A percentile compares a stretch with the other conserved stretches of the same genome.
phyloP scores from a whole-genome alignment of 2,329 filamentous ascomycete genomes.

The Aspergillus piperis region DNA sequence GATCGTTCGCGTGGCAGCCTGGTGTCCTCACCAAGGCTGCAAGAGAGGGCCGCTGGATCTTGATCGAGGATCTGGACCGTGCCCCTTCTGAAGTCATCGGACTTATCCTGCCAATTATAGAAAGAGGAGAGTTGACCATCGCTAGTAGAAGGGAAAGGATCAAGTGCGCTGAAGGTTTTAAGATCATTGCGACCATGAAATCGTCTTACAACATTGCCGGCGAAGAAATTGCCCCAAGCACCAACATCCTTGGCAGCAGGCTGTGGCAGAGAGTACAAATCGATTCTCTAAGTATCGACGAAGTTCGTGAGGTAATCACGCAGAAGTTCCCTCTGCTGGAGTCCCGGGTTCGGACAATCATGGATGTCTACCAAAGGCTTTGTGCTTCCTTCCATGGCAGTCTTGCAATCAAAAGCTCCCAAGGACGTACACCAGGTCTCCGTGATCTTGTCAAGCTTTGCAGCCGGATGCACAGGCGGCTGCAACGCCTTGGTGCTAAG shows the following conservation, averaged over 20 bases:
- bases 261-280: constrained; percentile 83
- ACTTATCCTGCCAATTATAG: constrained; percentile 86
- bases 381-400: constrained; percentile 42
- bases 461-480: constrained; percentile 67
- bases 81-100: constrained; percentile 95
- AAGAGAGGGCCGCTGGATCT: constrained; percentile 89
- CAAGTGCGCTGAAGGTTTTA: constrained; percentile 79
- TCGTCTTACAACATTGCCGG: constrained; percentile 66
- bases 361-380: constrained; percentile 57
- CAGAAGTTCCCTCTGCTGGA: constrained; percentile 69
- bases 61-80: constrained; percentile 95
- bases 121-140: constrained; percentile 86
- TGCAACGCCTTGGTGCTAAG: constrained; percentile 60
- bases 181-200: constrained; percentile 87
- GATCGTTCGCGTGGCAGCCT: constrained; percentile 87
- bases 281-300: constrained; percentile 63
- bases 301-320: constrained; percentile 73
- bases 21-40: constrained; percentile 94
- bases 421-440: constrained; percentile 63
- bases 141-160: constrained; percentile 86
- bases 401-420: constrained; percentile 40
- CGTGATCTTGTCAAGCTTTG: constrained; percentile 93
- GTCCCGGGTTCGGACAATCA: constrained; percentile 56
- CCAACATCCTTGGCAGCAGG: constrained; percentile 74
- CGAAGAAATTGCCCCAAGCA: constrained; percentile 68